A percentile compares a stretch with the other conserved stretches of the same genome.
These are phyloP conservation scores for Limnomonas spitsbergensis DNA, from an alignment of 139 green algal genomes.

Conservation along the genomic window DNA sequence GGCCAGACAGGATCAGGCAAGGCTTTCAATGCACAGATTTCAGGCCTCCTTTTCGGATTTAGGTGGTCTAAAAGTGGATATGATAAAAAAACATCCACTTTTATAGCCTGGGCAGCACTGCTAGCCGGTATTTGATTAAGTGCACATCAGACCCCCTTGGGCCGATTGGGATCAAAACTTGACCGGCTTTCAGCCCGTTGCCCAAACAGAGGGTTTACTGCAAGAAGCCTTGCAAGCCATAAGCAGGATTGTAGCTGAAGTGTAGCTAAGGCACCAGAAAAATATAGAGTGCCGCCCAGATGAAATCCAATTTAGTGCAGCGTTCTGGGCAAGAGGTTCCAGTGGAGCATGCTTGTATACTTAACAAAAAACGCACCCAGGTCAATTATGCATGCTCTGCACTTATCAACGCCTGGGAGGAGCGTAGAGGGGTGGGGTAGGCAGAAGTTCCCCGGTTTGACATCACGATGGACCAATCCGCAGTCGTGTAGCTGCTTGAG, in stretches of 20 bases:
- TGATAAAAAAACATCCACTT: too few relatives aligned
- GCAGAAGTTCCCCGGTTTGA: conserved; percentile 18
- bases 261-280: neutral
- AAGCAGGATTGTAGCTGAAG: neutral
- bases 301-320: neutral
- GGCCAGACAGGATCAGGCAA: too few relatives aligned
- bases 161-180: too few relatives aligned
- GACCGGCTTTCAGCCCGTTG: too few relatives aligned
- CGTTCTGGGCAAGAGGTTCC: neutral
- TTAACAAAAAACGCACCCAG: neutral
- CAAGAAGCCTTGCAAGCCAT: too few relatives aligned
- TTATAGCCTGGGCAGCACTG: too few relatives aligned
- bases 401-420: neutral
- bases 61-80: too few relatives aligned
- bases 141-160: too few relatives aligned
- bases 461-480: conserved; percentile 9
- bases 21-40: too few relatives aligned
- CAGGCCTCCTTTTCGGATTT: too few relatives aligned
- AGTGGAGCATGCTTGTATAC: neutral
- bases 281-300: neutral
- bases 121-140: too few relatives aligned
- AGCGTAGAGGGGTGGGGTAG: neutral
- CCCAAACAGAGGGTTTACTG: too few relatives aligned
- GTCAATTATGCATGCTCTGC: neutral
- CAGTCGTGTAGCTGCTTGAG: neutral